Evolutionary conservation across 2,329 filamentous ascomycete genomes (phyloP), one percentile per base, ranked within the genome.

Genomic region (Aspergillus ustus): DNA sequence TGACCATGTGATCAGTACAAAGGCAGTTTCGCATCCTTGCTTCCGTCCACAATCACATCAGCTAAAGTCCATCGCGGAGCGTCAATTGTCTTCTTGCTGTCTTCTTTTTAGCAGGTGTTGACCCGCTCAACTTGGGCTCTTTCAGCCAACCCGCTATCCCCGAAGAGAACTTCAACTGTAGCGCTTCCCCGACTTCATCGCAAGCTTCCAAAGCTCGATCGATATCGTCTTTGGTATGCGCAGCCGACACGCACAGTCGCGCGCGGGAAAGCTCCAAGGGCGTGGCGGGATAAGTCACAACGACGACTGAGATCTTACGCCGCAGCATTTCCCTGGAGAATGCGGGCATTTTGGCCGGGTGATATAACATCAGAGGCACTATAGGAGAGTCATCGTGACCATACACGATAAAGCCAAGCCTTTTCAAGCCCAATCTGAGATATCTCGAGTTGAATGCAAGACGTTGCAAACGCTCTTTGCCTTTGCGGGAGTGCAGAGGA

Each of bases 301-400:
- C 91, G 20, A 97, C 94, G 53, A 97, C 91, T 0, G 93, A 93
- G 69, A 98, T 97, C 78, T 96, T 97, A 75, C 94, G 91, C 80
- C 90, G 91, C 62, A 97, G 86, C 94, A 98, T 97, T 78, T 97
- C 94, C 74, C 96, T 93, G 52, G 92, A 96, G 79, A 97, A 98
- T 61, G 94, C 93, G 2, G 93, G 90, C 83, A 98, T 96, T 82
- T 97, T 98, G 72, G 91, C 94, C 8, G 94, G 94, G 79, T 97
- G 91, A 84, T 97, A 98, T 31, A 98, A 87, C 75, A 96, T 86
- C 66, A 97, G 79, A 37, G 94, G 93, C 69, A 98, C 92, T 68
- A 98, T 97, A 54, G 94, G 94, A 1, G 93, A 96, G 78, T 98
- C 94, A 72, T 97, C 94, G 74, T 97, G 92, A 59, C 94, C 94